These are phyloP conservation scores for Balansia obtecta DNA, from an alignment of 2,329 filamentous ascomycete species.

Conservation along the genomic window DNA sequence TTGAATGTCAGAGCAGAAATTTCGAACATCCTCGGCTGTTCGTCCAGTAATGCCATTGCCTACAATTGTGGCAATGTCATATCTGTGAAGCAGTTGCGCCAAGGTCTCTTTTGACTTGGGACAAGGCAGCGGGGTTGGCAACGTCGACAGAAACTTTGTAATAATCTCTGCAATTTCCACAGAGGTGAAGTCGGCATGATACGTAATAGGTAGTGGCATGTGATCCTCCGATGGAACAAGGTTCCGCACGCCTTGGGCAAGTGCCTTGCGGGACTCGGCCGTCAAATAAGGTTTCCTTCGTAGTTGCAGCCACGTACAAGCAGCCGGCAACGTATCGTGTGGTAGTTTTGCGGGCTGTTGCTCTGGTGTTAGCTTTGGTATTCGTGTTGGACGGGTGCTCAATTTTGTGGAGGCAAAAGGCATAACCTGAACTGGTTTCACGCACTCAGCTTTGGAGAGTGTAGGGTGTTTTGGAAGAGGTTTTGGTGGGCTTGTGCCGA, in stretches of 20 bases:
- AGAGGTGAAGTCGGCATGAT: conserved; percentile 34
- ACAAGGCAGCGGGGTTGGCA: conserved; percentile 7
- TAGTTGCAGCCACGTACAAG: conserved; percentile 3
- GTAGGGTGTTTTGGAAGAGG: not conserved
- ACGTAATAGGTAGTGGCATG: conserved; percentile 5
- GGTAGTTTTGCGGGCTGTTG: not conserved
- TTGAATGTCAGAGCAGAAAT: conserved; percentile 20
- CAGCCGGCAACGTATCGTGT: not conserved
- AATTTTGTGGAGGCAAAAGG: not conserved
- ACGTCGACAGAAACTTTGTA: conserved; percentile 9
- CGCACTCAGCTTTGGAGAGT: not conserved
- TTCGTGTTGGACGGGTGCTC: not conserved
- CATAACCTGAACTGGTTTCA: not conserved
- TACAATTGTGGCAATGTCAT: conserved; percentile 14
- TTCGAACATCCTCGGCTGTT: conserved; percentile 15
- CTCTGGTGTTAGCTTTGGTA: not conserved
- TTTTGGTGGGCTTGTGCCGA: not conserved
- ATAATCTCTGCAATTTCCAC: conserved; percentile 23
- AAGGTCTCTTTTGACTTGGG: conserved; percentile 12
- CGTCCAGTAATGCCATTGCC: conserved; percentile 13
- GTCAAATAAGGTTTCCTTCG: conserved; percentile 15
- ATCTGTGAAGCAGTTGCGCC: conserved; percentile 8
- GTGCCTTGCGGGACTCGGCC: conserved; percentile 15
- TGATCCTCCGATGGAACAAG: conserved; percentile 4
- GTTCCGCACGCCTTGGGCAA: conserved; percentile 13